Evolutionary conservation across 208 protist species (phyloP).

Genomic region (Trypanosoma caninum): DNA sequence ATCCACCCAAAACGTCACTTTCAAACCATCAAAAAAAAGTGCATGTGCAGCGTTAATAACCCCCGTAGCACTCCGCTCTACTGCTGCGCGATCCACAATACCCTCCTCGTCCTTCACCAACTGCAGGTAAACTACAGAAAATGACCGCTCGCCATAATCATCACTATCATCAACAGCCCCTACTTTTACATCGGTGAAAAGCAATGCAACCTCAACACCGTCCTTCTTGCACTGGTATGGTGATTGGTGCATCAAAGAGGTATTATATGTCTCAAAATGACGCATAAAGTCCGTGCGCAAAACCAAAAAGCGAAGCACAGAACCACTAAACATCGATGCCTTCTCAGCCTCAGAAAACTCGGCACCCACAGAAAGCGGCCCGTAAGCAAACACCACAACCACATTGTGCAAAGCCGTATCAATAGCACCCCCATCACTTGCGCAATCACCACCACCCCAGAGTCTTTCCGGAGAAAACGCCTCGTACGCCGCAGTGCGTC

Average conservation of each 20-base stretch:
- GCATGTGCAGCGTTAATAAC: slow-evolving; percentile 6
- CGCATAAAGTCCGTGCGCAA: slow-evolving; percentile 6
- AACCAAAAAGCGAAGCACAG: slow-evolving; percentile 12
- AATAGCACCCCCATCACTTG: neutral
- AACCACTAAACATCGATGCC: neutral
- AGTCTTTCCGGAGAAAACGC: slow-evolving; percentile 7
- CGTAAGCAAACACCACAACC: slow-evolving; percentile 20
- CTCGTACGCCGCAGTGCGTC: neutral
- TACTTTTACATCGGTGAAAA: slow-evolving; percentile 19
- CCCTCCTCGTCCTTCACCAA: neutral
- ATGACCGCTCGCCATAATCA: no score
- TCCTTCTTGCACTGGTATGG: neutral
- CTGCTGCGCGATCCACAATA: slow-evolving; percentile 6
- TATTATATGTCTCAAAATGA: no score
- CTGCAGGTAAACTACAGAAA: slow-evolving; percentile 24
- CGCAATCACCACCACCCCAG: neutral
- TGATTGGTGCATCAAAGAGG: neutral
- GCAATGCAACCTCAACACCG: slow-evolving; percentile 2
- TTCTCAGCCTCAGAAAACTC: neutral
- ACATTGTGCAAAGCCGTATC: neutral
- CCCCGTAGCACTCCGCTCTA: slow-evolving; percentile 7
- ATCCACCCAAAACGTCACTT: slow-evolving; percentile 16
- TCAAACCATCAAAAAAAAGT: neutral
- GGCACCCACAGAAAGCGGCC: neutral
- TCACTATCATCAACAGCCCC: neutral